Percentiles rank a stretch among this genome's conserved stretches.
These are phyloP conservation scores for Flaveria sonorensis DNA, from an alignment of 129 eudicot species.

Conservation along the genomic window DNA sequence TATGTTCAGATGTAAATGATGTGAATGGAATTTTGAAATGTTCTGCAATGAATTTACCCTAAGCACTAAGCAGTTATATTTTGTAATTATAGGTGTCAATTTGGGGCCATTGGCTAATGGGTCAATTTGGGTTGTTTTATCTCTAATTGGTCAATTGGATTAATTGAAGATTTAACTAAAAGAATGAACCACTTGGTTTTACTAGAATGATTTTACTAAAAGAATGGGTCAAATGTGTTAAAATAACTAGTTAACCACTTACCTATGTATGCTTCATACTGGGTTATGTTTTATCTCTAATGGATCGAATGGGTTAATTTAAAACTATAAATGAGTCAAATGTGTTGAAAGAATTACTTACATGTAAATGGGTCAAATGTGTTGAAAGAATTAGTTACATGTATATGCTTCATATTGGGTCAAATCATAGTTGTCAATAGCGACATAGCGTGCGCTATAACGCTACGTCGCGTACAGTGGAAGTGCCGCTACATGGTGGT, in stretches of 20 bases:
- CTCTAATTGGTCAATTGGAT: not conserved
- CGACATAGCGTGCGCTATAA: no score
- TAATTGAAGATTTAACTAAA: not conserved
- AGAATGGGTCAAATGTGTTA: not conserved
- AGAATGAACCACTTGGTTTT: not conserved
- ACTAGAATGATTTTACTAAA: not conserved
- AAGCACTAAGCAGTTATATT: constrained; percentile 9
- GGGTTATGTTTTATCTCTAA: not conserved
- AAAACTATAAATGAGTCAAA: not conserved
- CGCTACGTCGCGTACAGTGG: no score
- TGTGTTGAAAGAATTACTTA: not conserved
- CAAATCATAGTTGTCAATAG: no score
- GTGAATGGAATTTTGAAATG: not conserved
- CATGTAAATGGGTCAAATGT: not conserved
- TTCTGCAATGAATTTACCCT: not conserved
- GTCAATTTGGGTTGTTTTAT: not conserved
- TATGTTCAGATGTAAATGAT: not conserved
- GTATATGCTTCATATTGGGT: not conserved
- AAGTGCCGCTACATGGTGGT: no score
- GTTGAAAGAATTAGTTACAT: not conserved
- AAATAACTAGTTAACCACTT: not conserved
- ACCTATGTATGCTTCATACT: not conserved
- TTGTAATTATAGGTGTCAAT: constrained; percentile 2
- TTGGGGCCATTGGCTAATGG: constrained; percentile 7
- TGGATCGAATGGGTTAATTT: not conserved